Conservation (phyloP, 495 filamentous ascomycete species). For the Neurospora tetrasperma region DNA sequence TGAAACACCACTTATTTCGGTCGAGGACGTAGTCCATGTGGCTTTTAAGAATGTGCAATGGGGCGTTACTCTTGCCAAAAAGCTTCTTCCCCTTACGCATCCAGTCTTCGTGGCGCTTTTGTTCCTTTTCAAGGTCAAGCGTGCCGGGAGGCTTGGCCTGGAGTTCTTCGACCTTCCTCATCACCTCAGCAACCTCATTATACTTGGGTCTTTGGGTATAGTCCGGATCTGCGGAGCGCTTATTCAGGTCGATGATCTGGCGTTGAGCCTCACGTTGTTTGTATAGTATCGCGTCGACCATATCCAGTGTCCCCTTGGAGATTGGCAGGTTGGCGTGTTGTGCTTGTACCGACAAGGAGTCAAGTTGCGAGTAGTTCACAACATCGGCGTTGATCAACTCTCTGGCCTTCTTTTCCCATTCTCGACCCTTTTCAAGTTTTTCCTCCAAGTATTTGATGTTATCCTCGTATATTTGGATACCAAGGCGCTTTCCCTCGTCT, state of each 20-base stretch:
- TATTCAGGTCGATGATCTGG: slow-evolving; percentile 69
- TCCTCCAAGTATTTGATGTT: slow-evolving; percentile 66
- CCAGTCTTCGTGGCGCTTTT: slow-evolving; percentile 97
- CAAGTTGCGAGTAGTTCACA: slow-evolving; percentile 88
- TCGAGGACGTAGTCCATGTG: slow-evolving; percentile 92
- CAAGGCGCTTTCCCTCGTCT: slow-evolving; percentile 60
- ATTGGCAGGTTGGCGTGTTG: slow-evolving; percentile 72
- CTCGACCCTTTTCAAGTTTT: slow-evolving; percentile 60
- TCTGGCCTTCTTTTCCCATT: slow-evolving; percentile 90
- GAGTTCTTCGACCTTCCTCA: slow-evolving; percentile 74
- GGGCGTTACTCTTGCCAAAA: slow-evolving; percentile 97
- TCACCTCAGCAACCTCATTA: slow-evolving; percentile 77
- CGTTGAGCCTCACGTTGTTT: slow-evolving; percentile 94
- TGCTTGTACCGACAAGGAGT: slow-evolving; percentile 70
- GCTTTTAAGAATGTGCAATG: slow-evolving; percentile 81
- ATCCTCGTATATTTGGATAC: slow-evolving; percentile 67
- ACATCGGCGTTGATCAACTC: slow-evolving; percentile 84
- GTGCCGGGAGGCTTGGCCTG: slow-evolving; percentile 88
- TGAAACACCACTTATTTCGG: slow-evolving; percentile 84
- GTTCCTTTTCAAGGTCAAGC: slow-evolving; percentile 86
- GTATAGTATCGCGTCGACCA: slow-evolving; percentile 84
- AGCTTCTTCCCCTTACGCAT: slow-evolving; percentile 98
- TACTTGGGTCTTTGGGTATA: slow-evolving; percentile 78
- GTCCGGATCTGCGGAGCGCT: slow-evolving; percentile 64
- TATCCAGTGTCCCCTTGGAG: slow-evolving; percentile 64